Conservation (phyloP, 1,284 basidiomycete genomes). For the Pseudozyma hubeiensis region DNA sequence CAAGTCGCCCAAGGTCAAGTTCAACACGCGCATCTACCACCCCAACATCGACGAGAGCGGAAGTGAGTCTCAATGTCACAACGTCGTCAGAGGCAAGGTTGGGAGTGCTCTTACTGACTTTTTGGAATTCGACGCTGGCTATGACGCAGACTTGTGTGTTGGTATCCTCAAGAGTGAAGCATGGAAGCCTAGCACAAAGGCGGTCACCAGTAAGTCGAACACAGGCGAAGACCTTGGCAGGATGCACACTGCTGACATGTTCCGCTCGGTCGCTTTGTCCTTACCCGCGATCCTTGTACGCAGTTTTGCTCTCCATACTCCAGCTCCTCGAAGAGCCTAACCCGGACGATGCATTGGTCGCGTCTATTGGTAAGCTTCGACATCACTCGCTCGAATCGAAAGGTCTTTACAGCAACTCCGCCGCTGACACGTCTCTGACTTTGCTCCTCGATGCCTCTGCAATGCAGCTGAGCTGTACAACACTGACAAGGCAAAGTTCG, state of each 20-base stretch:
- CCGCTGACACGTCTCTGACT: too few relatives aligned
- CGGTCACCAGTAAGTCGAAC: constrained; percentile 59
- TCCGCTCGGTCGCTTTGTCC: not conserved
- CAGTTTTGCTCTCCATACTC: constrained; percentile 62
- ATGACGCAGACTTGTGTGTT: constrained; percentile 53
- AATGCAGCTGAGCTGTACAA: constrained; percentile 62
- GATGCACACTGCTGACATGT: constrained; percentile 1
- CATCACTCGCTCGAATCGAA: not conserved
- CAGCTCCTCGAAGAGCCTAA: constrained; percentile 65
- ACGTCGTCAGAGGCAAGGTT: not conserved
- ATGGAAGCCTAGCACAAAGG: constrained; percentile 69
- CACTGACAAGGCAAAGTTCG: constrained; percentile 56
- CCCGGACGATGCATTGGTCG: constrained; percentile 65
- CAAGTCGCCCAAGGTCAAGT: constrained; percentile 66
- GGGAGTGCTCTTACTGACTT: not conserved
- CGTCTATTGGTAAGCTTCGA: constrained; percentile 60
- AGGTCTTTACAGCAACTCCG: too few relatives aligned
- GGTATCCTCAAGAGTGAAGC: constrained; percentile 67
- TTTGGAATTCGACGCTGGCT: not conserved
- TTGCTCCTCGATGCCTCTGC: not conserved
- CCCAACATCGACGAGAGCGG: constrained; percentile 68
- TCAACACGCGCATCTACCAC: constrained; percentile 66
- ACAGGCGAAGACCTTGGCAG: too few relatives aligned
- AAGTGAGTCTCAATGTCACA: constrained; percentile 39
- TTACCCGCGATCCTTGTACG: not conserved